Base-by-base conservation (phyloP, 345 rosid genomes). In the Reutealis trisperma region DNA sequence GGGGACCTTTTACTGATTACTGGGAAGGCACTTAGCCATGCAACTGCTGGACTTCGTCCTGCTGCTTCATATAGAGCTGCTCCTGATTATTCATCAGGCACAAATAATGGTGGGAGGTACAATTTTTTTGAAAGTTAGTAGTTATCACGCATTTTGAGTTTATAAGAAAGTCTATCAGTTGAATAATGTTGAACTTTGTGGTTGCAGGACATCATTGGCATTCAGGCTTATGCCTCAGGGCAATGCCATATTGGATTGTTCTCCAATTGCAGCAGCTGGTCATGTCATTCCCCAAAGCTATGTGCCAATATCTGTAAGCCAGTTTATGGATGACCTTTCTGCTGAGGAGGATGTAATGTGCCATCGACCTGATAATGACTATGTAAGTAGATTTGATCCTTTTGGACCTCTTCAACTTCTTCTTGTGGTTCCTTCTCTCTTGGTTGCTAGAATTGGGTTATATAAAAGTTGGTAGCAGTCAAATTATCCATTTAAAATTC, bases 251-350 rank as follows among this genome's bases (percentile, higher is more conserved):
- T 89, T 96, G 84, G 99, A 96, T 89, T 92, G 98, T 81, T 88
- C 97, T 77, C 99, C 93, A 44, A 86, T 96, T 85, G 91, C 90
- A 63, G 94, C 98, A n/a, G 99, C 96, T 66, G 97, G 99, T 79
- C 98, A 96, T 86, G 87, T 90, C 69, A 92, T 92, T 85, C 94
- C 97, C 34, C 99, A 92, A 51, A 90, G 93, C 84, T 93, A 89
- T 85, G 96, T 90, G 59, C 98, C 96, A 60, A 87, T 96, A 80
- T 93, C 99, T 67, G 98, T 92, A 51, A 96, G 97, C 87, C 98
- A 96, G 83, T 96, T 96, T 85, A 91, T 96, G 99, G 98, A 93
- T 80, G 96, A 96, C 78, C 98, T 96, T 80, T 90, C 97, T 82
- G 94, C 97, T 21, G 99, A 93, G 90, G 96, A 93, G 86, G 96